A percentile compares a stretch with the other conserved stretches of the same genome.
Conservation (phyloP, 768 basidiomycete genomes). For the Mycena rebaudengoi region DNA sequence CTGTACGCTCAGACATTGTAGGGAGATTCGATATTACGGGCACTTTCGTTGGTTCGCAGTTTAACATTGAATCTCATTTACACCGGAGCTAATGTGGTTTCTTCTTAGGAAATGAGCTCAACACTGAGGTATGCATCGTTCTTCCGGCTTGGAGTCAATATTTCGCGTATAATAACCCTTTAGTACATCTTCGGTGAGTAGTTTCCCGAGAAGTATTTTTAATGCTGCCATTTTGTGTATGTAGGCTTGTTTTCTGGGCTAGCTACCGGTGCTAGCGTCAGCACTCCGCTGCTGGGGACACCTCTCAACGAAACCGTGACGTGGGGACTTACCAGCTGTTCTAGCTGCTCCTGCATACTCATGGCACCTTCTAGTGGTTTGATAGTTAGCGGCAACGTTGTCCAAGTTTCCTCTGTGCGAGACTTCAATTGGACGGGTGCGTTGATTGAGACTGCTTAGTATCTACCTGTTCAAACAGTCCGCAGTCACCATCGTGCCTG, state of each 20-base stretch:
- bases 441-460: background rate
- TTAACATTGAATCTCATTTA: no score
- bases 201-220: no score
- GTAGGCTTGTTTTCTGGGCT: background rate
- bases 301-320: background rate
- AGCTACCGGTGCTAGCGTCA: background rate
- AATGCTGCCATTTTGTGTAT: background rate
- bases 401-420: background rate
- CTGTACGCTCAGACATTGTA: background rate
- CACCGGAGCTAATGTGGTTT: no score
- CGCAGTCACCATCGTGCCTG: background rate
- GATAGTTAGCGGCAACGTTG: background rate
- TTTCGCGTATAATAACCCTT: background rate
- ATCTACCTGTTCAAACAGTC: background rate
- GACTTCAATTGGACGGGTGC: constrained; percentile 5
- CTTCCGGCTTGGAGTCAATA: background rate
- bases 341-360: background rate
- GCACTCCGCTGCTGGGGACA: background rate
- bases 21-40: constrained; percentile 5
- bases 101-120: background rate
- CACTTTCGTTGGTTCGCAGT: background rate
- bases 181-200: background rate
- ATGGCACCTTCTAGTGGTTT: background rate
- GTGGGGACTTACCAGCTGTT: background rate
- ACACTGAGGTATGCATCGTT: background rate